Base-by-base conservation (phyloP, 106 monocot genomes). In the Acorus gramineus region DNA sequence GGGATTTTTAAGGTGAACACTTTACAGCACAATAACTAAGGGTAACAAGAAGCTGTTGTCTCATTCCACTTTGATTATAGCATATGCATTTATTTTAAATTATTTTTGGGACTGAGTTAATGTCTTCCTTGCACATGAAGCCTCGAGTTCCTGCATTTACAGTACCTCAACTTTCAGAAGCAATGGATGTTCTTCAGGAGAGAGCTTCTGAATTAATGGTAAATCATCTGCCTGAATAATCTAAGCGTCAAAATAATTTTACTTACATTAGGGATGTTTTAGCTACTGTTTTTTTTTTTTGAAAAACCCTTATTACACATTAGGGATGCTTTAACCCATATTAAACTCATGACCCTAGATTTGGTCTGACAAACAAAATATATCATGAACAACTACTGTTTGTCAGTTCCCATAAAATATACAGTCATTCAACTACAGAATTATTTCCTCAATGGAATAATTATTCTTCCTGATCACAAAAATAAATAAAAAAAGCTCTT, bases 1-100 rank as follows among this genome's bases (percentile, higher is more conserved):
- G 95, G 95, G 46, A 96, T 96, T 70, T 85, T 96, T 62, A 96
- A 96, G 90, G 90, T 85, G 73, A 53, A 4, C 28, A 47, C 44
- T 44, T 71, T 6, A 47, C 61, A 58, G 7, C 50, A 44, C 66
- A 44, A 14, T 56, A 6, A 47, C 59, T 71, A 55, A 51, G 50
- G n/a, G 55, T 67, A 49, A 46, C 46, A 62, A 76, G 54, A 67
- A 61, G 44, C 13, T 58, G 43, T 55, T 8, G 72, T 4, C 50
- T 65, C n/a, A 55, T 44, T n/a, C 57, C 44, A 44, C 61, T 57
- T 5, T 52, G 49, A 10, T 66, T 70, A 71, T 66, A 71, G 53
- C 10, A 55, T 49, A 50, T 67, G 57, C 51, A 70, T 76, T 72
- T 28, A 66, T 69, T 76, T 79, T 77, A 57, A 74, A 75, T 46